Base-by-base conservation (phyloP, 345 rosid genomes). In the Luvunga scandens region DNA sequence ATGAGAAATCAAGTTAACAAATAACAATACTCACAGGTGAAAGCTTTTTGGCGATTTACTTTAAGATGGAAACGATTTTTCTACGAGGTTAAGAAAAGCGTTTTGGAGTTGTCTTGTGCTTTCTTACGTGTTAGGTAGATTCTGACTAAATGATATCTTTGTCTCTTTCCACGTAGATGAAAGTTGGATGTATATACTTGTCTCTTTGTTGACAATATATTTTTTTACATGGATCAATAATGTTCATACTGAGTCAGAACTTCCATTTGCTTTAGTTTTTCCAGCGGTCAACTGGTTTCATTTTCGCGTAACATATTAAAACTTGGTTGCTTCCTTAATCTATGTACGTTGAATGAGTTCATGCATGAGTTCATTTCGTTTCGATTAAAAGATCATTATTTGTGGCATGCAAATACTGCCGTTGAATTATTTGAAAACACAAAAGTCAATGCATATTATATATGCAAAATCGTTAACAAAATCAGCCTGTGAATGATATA, bases 81-180 rank as follows among this genome's bases (percentile, higher is more conserved):
- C n/a, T 0, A 39, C 0, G 50, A 45, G 50, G 18, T 3, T 45
- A 0, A 45, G 55, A 61, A 69, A 78, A 65, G 45, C 79, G 75
- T 71, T 75, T 75, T 31, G 75, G 74, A 45, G 39, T 78, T 82
- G 77, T 36, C 42, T 65, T 22, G 76, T 68, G 74, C 38, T 50
- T 71, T n/a, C n/a, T n/a, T 71, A 71, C 42, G 69, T 3, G 73
- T 78, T 80, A 83, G 85, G 84, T 56, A 76, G 50, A 22, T 5
- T 64, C 71, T 82, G 84, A 80, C 79, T 50, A 50, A 59, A n/a
- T n/a, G n/a, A n/a, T n/a, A n/a, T n/a, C n/a, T n/a, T n/a, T n/a
- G n/a, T n/a, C n/a, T n/a, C n/a, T n/a, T 25, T 14, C 27, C 7
- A 33, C 65, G 69, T 36, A 34, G 80, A 75, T 50, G 69, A 73